A percentile compares a stretch with the other conserved stretches of the same genome.
Evolutionary conservation across 1,284 basidiomycete species (phyloP).

Genomic region (Rhodotorula sp.): DNA sequence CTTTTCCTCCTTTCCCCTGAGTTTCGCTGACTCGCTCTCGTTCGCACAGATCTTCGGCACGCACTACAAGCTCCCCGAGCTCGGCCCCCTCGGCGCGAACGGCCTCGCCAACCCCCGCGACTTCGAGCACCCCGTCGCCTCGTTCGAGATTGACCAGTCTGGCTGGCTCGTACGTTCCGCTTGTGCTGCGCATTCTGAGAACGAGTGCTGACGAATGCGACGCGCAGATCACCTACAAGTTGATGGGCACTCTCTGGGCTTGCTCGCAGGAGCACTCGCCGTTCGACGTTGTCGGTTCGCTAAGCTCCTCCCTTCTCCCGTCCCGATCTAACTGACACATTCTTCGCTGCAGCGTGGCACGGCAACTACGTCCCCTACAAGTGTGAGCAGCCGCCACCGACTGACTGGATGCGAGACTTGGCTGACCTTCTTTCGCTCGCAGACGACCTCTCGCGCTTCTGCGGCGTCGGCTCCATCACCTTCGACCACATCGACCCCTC

Average conservation of each 20-base stretch:
- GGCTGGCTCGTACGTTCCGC: conserved; percentile 16
- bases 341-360: conserved; percentile 43
- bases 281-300: conserved; percentile 65
- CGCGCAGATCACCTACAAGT: conserved; percentile 49
- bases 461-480: conserved; percentile 63
- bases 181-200: too few species aligned
- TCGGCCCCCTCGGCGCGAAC: conserved; percentile 62
- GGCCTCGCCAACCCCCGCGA: conserved; percentile 55
- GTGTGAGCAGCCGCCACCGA: conserved; percentile 1
- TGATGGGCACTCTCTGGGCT: conserved; percentile 58
- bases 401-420: too few species aligned
- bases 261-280: conserved; percentile 65
- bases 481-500: conserved; percentile 51
- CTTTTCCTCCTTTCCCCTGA: conserved; percentile 53
- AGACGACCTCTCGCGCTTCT: conserved; percentile 60
- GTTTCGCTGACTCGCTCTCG: conserved; percentile 43
- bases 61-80: conserved; percentile 64
- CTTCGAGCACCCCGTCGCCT: conserved; percentile 63
- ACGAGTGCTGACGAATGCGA: too few species aligned
- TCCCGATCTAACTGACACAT: too few species aligned
- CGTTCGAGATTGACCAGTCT: conserved; percentile 61
- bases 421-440: neutral
- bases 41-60: conserved; percentile 57
- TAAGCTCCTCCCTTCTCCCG: too few species aligned
- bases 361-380: conserved; percentile 68